Evolutionary conservation across 192 early-diverging fungal genomes (phyloP).

Genomic region (Entophlyctis luteolus): DNA sequence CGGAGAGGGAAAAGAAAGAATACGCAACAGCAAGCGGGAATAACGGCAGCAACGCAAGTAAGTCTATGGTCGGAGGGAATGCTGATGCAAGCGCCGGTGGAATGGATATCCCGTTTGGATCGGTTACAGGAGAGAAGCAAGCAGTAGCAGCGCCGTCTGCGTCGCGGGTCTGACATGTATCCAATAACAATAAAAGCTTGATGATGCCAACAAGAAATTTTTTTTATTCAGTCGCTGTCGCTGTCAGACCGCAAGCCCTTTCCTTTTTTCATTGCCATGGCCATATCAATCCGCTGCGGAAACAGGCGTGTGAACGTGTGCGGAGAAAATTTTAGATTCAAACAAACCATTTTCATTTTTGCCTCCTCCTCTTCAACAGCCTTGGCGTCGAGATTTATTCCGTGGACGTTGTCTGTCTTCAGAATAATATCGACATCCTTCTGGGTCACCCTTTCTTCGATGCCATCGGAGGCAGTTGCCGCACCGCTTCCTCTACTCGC

Average conservation of each 20-base stretch:
- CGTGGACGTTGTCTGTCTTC: not conserved
- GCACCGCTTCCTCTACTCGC: not conserved
- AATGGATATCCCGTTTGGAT: constrained; percentile 3
- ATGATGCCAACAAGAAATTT: not conserved
- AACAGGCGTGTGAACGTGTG: not conserved
- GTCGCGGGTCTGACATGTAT: not conserved
- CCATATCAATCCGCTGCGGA: not conserved
- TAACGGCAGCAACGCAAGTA: too few species aligned
- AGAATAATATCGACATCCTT: constrained; percentile 33
- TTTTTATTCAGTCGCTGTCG: not conserved
- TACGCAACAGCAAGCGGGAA: constrained; percentile 1
- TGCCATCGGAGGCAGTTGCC: not conserved
- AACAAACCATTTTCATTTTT: constrained; percentile 19
- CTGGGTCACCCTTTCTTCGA: constrained; percentile 19
- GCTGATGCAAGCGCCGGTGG: not conserved
- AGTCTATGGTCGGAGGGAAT: too few species aligned
- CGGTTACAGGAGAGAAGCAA: constrained; percentile 3
- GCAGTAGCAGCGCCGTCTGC: constrained; percentile 8
- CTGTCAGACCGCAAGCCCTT: too few species aligned
- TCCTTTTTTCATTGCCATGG: too few species aligned
- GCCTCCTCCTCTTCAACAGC: constrained; percentile 39
- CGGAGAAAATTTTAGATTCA: not conserved
- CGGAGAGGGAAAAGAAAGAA: not conserved
- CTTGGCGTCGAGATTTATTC: constrained; percentile 13
- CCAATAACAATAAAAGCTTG: too few species aligned